Base-by-base conservation (phyloP, 768 basidiomycete species). In the Galerina marginata region DNA sequence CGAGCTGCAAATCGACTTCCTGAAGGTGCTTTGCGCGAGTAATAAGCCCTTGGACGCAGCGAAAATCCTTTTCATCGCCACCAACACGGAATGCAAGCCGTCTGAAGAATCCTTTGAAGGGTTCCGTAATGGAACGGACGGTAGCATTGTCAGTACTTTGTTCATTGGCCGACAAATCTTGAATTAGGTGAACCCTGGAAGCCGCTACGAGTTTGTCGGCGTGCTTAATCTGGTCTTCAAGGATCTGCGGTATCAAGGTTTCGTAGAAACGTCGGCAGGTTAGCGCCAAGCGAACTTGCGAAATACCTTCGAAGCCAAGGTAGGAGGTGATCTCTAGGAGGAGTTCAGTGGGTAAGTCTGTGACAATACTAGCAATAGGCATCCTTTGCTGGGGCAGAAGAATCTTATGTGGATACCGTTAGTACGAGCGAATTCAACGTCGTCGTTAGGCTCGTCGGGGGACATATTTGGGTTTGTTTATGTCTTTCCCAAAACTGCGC, bases 291-390 rank as follows among this genome's bases (percentile, higher is more conserved):
- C 25, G 40, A 11, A 44, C 20, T 26, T 47, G 38, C 23, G 52
- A 26, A 48, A 43, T 48, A 38, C 23, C 20, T 14, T 48, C 29
- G 23, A 23, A 16, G 23, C 25, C 44, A 38, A 58, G 33, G 25
- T 46, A 29, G 9, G 45, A 29, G 15, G 23, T 15, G 15, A 62
- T 47, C n/a, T 62, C 56, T 3, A 62, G 23, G 55, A 62, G 48
- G 10, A 57, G 50, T 38, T 62, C 61, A 6, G 56, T 58, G 5
- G 61, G 50, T n/a, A 62, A 47, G 14, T 62, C 61, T 4, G 48
- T 40, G 33, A 55, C 20, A 20, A 20, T 9, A 5, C 20, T 29
- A 16, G 26, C 10, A 39, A 58, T 58, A 2, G 29, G 15, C 29
- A 33, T 33, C 29, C 29, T 33, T 33, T 7, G 29, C 29, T 33